Evolutionary conservation across 2,329 filamentous ascomycete genomes (phyloP).

Genomic region (Penicillium janthinellum): DNA sequence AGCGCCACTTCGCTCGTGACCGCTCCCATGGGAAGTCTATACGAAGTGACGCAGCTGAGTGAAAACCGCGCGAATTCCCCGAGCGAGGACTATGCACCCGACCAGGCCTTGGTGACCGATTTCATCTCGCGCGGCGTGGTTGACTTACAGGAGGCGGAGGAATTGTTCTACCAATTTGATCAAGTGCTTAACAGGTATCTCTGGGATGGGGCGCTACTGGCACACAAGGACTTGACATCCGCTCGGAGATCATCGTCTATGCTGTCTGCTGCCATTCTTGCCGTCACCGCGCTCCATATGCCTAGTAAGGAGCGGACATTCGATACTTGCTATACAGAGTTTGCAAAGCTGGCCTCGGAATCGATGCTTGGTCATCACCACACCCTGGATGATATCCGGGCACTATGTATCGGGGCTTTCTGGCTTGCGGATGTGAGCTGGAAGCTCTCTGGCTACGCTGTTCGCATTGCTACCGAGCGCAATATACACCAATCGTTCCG

Average conservation of each 20-base stretch:
- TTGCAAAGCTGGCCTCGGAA: slow-evolving; percentile 54
- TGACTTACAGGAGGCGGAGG: slow-evolving; percentile 46
- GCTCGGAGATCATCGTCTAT: slow-evolving; percentile 52
- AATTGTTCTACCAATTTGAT: slow-evolving; percentile 44
- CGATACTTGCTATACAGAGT: slow-evolving; percentile 55
- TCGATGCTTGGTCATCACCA: slow-evolving; percentile 57
- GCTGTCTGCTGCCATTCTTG: slow-evolving; percentile 48
- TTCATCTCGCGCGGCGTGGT: slow-evolving; percentile 55
- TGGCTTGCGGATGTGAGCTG: slow-evolving; percentile 58
- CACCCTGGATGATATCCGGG: slow-evolving; percentile 55
- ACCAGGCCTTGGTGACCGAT: slow-evolving; percentile 46
- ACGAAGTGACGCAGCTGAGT: slow-evolving; percentile 51
- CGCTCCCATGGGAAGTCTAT: slow-evolving; percentile 52
- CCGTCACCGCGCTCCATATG: slow-evolving; percentile 55
- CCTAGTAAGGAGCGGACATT: slow-evolving; percentile 50
- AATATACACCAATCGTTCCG: slow-evolving; percentile 48
- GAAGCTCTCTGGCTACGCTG: slow-evolving; percentile 49
- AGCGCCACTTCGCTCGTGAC: slow-evolving; percentile 42
- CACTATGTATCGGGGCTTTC: slow-evolving; percentile 57
- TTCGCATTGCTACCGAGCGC: slow-evolving; percentile 47
- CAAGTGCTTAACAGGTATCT: slow-evolving; percentile 45
- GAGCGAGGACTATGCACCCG: slow-evolving; percentile 34
- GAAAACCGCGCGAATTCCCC: slow-evolving; percentile 40
- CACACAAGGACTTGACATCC: slow-evolving; percentile 50
- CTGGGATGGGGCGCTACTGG: slow-evolving; percentile 49